Percentiles rank a stretch among this genome's conserved stretches.
These are phyloP conservation scores for Funneliformis mosseae DNA, from an alignment of 192 early-diverging fungal species.

Conservation along the genomic window DNA sequence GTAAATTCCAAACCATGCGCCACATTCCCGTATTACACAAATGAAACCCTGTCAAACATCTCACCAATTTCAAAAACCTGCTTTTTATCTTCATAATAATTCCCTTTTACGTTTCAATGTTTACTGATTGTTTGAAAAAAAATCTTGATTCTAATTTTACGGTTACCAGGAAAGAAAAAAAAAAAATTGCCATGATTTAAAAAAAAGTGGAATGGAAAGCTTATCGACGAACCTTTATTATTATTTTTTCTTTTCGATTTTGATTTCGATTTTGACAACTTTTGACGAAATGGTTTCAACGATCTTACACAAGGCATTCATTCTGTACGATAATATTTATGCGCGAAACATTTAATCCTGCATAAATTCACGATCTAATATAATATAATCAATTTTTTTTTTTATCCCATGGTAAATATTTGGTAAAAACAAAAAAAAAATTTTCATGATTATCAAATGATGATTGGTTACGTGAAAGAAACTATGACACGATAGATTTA, in stretches of 20 bases:
- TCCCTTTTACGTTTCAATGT: too few relatives aligned
- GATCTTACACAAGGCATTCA: background rate
- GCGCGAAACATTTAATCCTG: background rate
- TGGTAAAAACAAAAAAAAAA: background rate
- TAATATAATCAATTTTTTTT: background rate
- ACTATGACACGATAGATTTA: background rate
- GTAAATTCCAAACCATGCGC: background rate
- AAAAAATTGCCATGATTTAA: background rate
- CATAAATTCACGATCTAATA: background rate
- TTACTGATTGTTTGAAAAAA: background rate
- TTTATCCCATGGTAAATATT: background rate
- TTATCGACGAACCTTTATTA: background rate
- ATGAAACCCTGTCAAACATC: background rate
- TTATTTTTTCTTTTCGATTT: too few relatives aligned
- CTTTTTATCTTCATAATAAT: background rate
- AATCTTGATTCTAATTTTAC: background rate
- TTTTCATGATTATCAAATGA: background rate
- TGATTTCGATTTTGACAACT: background rate
- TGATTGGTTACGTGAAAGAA: background rate
- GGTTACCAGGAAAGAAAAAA: background rate
- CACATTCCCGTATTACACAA: background rate
- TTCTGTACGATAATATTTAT: background rate
- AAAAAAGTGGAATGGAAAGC: background rate
- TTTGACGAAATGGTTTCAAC: background rate
- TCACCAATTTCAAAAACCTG: background rate